Conservation (phyloP, 2,329 filamentous ascomycete species). For the Cadophora sp. region DNA sequence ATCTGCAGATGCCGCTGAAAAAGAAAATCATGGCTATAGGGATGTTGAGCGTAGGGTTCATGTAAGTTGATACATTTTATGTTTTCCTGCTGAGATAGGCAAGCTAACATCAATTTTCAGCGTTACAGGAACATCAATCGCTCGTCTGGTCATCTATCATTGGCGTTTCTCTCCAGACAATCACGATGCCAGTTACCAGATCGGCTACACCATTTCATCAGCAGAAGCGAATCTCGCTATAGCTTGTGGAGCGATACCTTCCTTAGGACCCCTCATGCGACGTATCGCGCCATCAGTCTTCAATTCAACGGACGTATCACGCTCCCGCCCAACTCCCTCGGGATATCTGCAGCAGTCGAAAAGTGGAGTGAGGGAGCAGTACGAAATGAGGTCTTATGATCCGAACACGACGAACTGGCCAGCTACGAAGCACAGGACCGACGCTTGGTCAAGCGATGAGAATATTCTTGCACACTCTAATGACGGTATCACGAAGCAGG, state of each 20-base stretch:
- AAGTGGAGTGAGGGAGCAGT: neutral
- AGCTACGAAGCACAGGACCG: neutral
- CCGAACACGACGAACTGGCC: constrained; percentile 1
- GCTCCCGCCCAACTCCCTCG: constrained; percentile 2
- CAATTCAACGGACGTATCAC: neutral
- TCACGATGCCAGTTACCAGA: constrained; percentile 3
- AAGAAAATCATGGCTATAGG: constrained; percentile 12
- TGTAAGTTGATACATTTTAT: neutral
- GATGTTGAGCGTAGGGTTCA: constrained; percentile 4
- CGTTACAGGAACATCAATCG: constrained; percentile 11
- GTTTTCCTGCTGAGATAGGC: neutral
- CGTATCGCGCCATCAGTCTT: constrained; percentile 9
- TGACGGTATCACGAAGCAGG: constrained; percentile 9
- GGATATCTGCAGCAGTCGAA: constrained; percentile 9
- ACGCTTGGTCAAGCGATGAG: constrained; percentile 20
- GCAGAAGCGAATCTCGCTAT: constrained; percentile 18
- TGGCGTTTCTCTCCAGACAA: constrained; percentile 14
- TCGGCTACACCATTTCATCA: constrained; percentile 18
- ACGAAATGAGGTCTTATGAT: constrained; percentile 6
- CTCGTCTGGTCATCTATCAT: constrained; percentile 13
- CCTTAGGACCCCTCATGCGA: constrained; percentile 1
- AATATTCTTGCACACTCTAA: neutral
- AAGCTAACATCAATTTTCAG: neutral
- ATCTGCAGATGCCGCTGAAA: constrained; percentile 4
- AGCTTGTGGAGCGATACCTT: constrained; percentile 8